These are phyloP conservation scores for Chlorella ohadii DNA, from an alignment of 139 green algal genomes.

Conservation along the genomic window DNA sequence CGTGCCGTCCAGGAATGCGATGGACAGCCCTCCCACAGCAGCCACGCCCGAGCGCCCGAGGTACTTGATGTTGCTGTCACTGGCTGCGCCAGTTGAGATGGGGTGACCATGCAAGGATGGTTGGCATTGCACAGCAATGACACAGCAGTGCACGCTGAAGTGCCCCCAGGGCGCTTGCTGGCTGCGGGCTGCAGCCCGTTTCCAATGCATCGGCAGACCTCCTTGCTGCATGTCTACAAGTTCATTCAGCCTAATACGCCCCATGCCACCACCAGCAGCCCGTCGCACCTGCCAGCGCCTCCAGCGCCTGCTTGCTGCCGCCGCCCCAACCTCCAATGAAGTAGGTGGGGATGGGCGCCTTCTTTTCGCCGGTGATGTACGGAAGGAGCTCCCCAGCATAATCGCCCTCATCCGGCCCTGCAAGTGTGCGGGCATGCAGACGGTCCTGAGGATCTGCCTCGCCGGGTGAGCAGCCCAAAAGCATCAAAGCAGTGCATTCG, in stretches of 20 bases:
- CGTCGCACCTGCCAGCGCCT: slow-evolving; percentile 36
- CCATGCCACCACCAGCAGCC: too few species aligned
- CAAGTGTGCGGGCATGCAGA: too few species aligned
- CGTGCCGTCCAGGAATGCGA: slow-evolving; percentile 87
- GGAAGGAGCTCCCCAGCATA: slow-evolving; percentile 50
- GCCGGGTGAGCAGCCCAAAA: too few species aligned
- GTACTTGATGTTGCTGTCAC: slow-evolving; percentile 65
- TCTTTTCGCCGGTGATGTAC: slow-evolving; percentile 58
- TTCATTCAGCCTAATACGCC: too few species aligned
- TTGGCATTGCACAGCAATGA: too few species aligned
- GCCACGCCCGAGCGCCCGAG: slow-evolving; percentile 71
- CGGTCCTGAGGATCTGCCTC: too few species aligned
- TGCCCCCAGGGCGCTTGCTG: too few species aligned
- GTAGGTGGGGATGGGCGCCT: slow-evolving; percentile 72
- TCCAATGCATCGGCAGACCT: too few species aligned
- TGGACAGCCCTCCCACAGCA: slow-evolving; percentile 64
- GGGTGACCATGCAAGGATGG: neutral
- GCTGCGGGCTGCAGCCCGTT: too few species aligned
- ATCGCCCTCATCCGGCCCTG: slow-evolving; percentile 39
- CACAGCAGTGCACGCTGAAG: too few species aligned
- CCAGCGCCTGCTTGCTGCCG: slow-evolving; percentile 36
- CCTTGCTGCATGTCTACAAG: too few species aligned
- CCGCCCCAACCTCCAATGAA: slow-evolving; percentile 76
- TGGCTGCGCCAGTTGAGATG: slow-evolving; percentile 11
- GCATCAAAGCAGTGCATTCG: too few species aligned